phyloP scores from a whole-genome alignment of 2,329 filamentous ascomycete genomes.

The Ceratocystiopsis minuta region DNA sequence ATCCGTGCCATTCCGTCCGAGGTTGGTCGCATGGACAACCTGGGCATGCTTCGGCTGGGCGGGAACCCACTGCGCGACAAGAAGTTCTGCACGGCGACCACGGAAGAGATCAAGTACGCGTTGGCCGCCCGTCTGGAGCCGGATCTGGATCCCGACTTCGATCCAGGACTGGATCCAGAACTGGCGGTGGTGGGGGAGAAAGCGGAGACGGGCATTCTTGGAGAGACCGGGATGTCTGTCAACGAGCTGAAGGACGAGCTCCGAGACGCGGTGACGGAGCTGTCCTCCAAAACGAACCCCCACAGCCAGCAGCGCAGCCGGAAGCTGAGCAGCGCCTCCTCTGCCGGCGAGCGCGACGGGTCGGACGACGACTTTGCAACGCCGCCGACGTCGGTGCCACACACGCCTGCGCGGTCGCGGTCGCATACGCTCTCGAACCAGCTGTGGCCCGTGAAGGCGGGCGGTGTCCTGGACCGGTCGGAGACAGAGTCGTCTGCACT shows the following conservation, averaged over 20 bases:
- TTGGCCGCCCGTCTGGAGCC: slow-evolving; percentile 50
- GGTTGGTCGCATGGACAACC: slow-evolving; percentile 60
- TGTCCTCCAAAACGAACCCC: neutral
- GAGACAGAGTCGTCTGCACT: slow-evolving; percentile 44
- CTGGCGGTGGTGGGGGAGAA: no score
- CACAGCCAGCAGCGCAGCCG: slow-evolving; percentile 2
- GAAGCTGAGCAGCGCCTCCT: slow-evolving; percentile 4
- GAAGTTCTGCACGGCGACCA: slow-evolving; percentile 64
- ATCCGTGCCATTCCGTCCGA: slow-evolving; percentile 58
- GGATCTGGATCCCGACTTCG: slow-evolving; percentile 17
- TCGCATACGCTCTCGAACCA: slow-evolving; percentile 29
- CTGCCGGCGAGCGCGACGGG: slow-evolving; percentile 4
- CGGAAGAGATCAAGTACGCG: slow-evolving; percentile 63
- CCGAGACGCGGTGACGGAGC: slow-evolving; percentile 6
- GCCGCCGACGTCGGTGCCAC: slow-evolving; percentile 34
- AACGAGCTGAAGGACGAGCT: slow-evolving; percentile 5
- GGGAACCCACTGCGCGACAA: slow-evolving; percentile 86
- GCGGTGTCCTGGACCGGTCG: slow-evolving; percentile 53
- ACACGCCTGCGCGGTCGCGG: slow-evolving; percentile 29
- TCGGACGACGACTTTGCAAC: slow-evolving; percentile 42
- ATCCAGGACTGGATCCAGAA: neutral
- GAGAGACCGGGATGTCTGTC: no score
- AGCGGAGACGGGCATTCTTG: no score
- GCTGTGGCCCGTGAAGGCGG: slow-evolving; percentile 35
- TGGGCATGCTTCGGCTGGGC: slow-evolving; percentile 58